A percentile compares a stretch with the other conserved stretches of the same genome.
phyloP scores from a whole-genome alignment of 2,329 filamentous ascomycete species.

The Cordyceps cicadae region DNA sequence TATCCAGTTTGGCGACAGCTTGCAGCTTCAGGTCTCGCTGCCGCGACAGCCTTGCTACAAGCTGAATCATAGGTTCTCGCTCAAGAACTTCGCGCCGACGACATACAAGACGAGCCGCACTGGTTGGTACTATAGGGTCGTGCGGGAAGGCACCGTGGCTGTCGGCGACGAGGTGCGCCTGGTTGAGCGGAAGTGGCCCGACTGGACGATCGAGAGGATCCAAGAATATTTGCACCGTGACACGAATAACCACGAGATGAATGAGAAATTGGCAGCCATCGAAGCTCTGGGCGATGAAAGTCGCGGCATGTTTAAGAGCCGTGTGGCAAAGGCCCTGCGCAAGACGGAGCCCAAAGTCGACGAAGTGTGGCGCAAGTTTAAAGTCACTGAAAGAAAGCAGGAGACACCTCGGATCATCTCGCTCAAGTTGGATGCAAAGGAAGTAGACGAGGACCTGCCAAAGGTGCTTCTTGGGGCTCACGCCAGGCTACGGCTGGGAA shows the following conservation, averaged over 20 bases:
- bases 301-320: slow-evolving; percentile 37
- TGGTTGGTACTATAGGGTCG: slow-evolving; percentile 58
- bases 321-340: slow-evolving; percentile 40
- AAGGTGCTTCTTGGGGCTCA: slow-evolving; percentile 40
- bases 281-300: slow-evolving; percentile 42
- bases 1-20: slow-evolving; percentile 40
- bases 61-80: slow-evolving; percentile 57
- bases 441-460: slow-evolving; percentile 18
- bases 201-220: slow-evolving; percentile 55
- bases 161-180: slow-evolving; percentile 50
- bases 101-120: slow-evolving; percentile 50
- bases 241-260: slow-evolving; percentile 41
- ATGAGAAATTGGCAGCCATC: slow-evolving; percentile 42
- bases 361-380: slow-evolving; percentile 36
- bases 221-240: slow-evolving; percentile 55
- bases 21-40: slow-evolving; percentile 50
- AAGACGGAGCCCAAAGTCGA: slow-evolving; percentile 21
- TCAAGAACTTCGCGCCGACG: slow-evolving; percentile 52
- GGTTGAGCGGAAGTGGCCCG: slow-evolving; percentile 44
- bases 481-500: slow-evolving; percentile 47
- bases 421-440: slow-evolving; percentile 41
- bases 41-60: slow-evolving; percentile 61
- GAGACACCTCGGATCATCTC: slow-evolving; percentile 45
- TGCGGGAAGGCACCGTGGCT: slow-evolving; percentile 44
- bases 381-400: slow-evolving; percentile 38